Base-by-base conservation (phyloP, 2,329 filamentous ascomycete genomes). In the Calonectria multiphialidica region DNA sequence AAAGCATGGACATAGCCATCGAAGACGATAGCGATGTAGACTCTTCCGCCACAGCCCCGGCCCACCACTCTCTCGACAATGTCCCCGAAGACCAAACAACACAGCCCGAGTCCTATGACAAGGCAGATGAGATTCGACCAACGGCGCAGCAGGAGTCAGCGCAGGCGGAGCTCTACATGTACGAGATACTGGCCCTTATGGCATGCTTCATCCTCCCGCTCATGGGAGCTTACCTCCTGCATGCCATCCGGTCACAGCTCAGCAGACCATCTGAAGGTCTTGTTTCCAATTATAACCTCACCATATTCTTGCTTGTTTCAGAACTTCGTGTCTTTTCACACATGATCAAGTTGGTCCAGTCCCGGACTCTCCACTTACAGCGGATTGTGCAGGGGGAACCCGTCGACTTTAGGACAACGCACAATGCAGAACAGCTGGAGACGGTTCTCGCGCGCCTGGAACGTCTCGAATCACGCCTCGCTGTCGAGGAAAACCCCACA, bases 281-380 rank as follows among this genome's bases (percentile, higher is more conserved):
- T 13, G 93, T 98, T 8, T 98, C 95, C 5, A 94, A 98, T 82
- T 97, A 96, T 84, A 98, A 98, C 82, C 88, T 98, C 67, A 95
- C 93, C 15, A 94, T 98, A 65, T 98, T 98, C 82, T 87, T 98
- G 3, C 88, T 98, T 21, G 94, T 94, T 1, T 94, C 96, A 4
- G 96, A 98, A 83, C 87, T 98, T 33, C 92, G 94, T 3, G 96
- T 96, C 0, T 86, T 95, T 61, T 91, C 94, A 1, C 96, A 98
- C 80, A 85, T 97, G 30, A 90, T 98, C 73, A 94, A 93, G 80
- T 90, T 98, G 78, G 89, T 97, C 5, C 93, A 95, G 78, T 90
- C 91, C 16, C 91, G 95, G 40, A 98, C 95, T 2, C 86, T 97
- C 10, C 92, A 96, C 79, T 88, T 98, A 1, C 96, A 98, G 82